Evolutionary conservation across 441 rosid species (phyloP).

Genomic region (Oxalis stricta): DNA sequence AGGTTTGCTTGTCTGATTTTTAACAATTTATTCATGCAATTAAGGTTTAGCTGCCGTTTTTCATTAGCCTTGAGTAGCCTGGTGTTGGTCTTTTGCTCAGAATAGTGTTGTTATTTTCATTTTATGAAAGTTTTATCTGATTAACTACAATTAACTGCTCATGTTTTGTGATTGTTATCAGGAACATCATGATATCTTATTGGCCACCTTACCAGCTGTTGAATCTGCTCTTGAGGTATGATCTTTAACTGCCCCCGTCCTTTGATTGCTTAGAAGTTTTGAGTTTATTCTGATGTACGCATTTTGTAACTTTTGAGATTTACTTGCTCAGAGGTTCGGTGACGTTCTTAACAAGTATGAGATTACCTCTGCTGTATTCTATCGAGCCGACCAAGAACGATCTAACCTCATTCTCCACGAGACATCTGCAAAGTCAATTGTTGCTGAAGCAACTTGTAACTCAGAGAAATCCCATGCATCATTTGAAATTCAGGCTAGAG

Average conservation of each 20-base stretch:
- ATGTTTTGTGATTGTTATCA: slow-evolving; percentile 19
- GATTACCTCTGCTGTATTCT: slow-evolving; percentile 53
- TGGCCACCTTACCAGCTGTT: slow-evolving; percentile 73
- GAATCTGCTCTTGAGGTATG: slow-evolving; percentile 81
- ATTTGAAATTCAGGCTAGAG: slow-evolving; percentile 76
- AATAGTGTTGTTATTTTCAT: background rate
- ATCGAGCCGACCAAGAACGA: slow-evolving; percentile 84
- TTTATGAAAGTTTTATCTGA: background rate
- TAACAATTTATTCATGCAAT: no score
- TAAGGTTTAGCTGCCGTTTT: no score
- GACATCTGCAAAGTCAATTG: slow-evolving; percentile 77
- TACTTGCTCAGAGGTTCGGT: slow-evolving; percentile 57
- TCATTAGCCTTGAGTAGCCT: slow-evolving; percentile 6
- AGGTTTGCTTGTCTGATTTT: slow-evolving; percentile 4
- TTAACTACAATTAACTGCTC: slow-evolving; percentile 10
- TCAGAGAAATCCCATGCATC: slow-evolving; percentile 55
- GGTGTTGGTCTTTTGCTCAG: slow-evolving; percentile 1
- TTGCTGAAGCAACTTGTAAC: slow-evolving; percentile 74
- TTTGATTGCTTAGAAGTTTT: slow-evolving; percentile 9
- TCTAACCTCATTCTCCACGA: slow-evolving; percentile 63
- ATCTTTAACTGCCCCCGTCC: slow-evolving; percentile 11
- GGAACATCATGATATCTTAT: slow-evolving; percentile 94
- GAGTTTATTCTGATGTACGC: slow-evolving; percentile 8
- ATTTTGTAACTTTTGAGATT: slow-evolving; percentile 15
- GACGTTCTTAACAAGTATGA: slow-evolving; percentile 72